Conservation (phyloP, 495 filamentous ascomycete species). For the Platismatia glauca region DNA sequence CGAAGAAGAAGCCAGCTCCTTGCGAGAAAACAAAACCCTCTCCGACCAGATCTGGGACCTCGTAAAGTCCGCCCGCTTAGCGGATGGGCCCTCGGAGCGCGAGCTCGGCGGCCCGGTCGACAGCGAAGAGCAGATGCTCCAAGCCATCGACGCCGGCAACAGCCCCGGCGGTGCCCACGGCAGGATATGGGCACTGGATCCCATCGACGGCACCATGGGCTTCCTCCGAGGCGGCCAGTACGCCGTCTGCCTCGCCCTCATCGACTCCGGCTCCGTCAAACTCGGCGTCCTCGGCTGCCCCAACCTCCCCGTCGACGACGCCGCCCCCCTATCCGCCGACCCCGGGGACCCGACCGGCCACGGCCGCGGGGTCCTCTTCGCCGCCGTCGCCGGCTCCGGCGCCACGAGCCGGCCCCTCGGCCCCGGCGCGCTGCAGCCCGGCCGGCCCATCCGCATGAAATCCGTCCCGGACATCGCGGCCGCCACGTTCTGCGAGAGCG, state of each 20-base stretch:
- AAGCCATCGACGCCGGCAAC: constrained; percentile 74
- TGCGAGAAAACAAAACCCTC: constrained; percentile 59
- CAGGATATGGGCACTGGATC: constrained; percentile 92
- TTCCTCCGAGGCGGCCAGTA: constrained; percentile 98
- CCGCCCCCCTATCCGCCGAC: constrained; percentile 53
- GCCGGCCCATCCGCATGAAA: constrained; percentile 68
- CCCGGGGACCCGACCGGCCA: constrained; percentile 60
- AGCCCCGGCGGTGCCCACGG: constrained; percentile 71
- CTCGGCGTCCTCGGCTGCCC: constrained; percentile 91
- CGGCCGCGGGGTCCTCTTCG: constrained; percentile 73
- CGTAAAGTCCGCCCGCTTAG: constrained; percentile 62
- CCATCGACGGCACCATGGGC: constrained; percentile 95
- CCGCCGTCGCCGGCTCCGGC: constrained; percentile 66
- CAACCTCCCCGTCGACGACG: constrained; percentile 80
- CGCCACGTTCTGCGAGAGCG: constrained; percentile 90
- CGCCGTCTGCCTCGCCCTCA: constrained; percentile 83
- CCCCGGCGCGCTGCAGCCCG: constrained; percentile 46
- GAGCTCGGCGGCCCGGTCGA: constrained; percentile 65
- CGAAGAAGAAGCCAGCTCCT: constrained; percentile 79
- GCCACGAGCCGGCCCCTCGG: constrained; percentile 65
- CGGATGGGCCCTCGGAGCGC: constrained; percentile 53
- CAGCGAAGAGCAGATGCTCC: constrained; percentile 67
- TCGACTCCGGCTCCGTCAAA: constrained; percentile 90
- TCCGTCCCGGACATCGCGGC: constrained; percentile 59
- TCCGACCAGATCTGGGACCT: constrained; percentile 72